These are phyloP conservation scores for Tetrapisispora namnaoensis DNA, from an alignment of 805 yeast species.

Conservation along the genomic window DNA sequence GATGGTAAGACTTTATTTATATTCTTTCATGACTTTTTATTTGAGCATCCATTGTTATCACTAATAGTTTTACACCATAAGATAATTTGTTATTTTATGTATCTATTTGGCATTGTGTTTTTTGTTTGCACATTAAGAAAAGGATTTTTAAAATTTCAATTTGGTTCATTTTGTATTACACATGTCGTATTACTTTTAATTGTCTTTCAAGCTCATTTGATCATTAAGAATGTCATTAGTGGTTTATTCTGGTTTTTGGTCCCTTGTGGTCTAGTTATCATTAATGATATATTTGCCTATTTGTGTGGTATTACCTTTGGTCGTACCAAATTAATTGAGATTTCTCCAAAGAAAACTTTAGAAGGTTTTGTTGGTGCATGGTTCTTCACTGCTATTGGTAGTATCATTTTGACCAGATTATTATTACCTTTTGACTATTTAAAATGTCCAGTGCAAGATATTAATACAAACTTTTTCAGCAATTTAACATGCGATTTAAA, in stretches of 20 bases:
- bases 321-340: conserved; percentile 78
- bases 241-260: conserved; percentile 92
- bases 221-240: conserved; percentile 76
- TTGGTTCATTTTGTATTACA: conserved; percentile 85
- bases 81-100: conserved; percentile 73
- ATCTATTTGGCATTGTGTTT: conserved; percentile 78
- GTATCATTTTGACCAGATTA: conserved; percentile 53
- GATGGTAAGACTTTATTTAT: conserved; percentile 77
- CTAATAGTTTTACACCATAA: conserved; percentile 69
- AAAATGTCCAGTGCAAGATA: conserved; percentile 76
- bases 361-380: conserved; percentile 98
- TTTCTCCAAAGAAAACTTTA: conserved; percentile 94
- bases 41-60: conserved; percentile 33
- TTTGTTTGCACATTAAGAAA: conserved; percentile 84
- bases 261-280: conserved; percentile 85
- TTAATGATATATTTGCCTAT: conserved; percentile 93
- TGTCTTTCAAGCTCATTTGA: conserved; percentile 88
- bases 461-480: conserved; percentile 51
- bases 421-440: conserved; percentile 60
- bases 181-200: conserved; percentile 88
- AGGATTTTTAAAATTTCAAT: conserved; percentile 85
- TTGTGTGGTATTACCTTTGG: conserved; percentile 97
- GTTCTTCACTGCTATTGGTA: conserved; percentile 78
- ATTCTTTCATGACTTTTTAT: conserved; percentile 44
- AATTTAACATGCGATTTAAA: conserved; percentile 69